Evolutionary conservation across 768 basidiomycete genomes (phyloP).

Genomic region (Psilocybe cyanescens): DNA sequence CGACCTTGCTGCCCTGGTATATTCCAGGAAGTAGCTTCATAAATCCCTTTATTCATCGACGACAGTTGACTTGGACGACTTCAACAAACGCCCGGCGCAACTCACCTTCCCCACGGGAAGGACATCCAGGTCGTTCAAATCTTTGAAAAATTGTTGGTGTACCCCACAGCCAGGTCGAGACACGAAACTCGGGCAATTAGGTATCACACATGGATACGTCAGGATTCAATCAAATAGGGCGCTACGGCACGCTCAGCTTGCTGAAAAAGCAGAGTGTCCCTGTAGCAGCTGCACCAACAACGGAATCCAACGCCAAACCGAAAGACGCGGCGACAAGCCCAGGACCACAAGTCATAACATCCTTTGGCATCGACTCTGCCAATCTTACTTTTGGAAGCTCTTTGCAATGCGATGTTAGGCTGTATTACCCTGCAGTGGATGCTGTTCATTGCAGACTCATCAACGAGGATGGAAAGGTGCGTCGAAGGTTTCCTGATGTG

Average conservation of each 20-base stretch:
- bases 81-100: no score
- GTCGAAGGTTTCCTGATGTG: conserved; percentile 7
- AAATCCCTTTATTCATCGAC: no score
- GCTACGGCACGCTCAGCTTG: conserved; percentile 66
- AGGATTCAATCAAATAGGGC: conserved; percentile 58
- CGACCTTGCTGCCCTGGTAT: no score
- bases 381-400: conserved; percentile 73
- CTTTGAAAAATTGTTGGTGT: not conserved
- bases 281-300: not conserved
- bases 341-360: conserved; percentile 48
- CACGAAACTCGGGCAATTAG: not conserved
- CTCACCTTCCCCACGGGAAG: no score
- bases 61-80: no score
- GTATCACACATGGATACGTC: conserved; percentile 40
- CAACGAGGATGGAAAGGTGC: conserved; percentile 68
- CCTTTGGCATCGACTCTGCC: conserved; percentile 74
- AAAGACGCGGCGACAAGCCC: conserved; percentile 30
- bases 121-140: not conserved
- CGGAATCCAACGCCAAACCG: not conserved
- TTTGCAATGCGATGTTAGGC: conserved; percentile 62
- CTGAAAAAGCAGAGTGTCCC: conserved; percentile 46
- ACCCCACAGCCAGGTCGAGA: not conserved
- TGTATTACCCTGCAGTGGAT: conserved; percentile 70
- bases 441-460: conserved; percentile 68
- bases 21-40: no score